A percentile compares a stretch with the other conserved stretches of the same genome.
Evolutionary conservation across 495 filamentous ascomycete genomes (phyloP).

Genomic region (Echria macrotheca): DNA sequence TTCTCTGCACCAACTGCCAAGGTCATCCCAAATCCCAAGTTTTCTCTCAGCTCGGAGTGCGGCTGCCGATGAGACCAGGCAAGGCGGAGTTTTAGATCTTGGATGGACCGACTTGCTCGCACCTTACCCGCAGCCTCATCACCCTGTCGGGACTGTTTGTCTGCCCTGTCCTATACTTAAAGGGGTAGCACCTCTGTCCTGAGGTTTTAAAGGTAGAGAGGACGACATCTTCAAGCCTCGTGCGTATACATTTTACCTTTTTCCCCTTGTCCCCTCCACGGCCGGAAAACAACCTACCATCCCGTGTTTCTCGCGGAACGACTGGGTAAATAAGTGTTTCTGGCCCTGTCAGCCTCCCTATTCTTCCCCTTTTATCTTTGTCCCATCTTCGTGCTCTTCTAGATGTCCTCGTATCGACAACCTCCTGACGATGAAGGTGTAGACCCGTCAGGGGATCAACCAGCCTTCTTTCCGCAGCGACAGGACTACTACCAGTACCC

Average conservation of each 20-base stretch:
- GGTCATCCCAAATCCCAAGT: too few relatives aligned
- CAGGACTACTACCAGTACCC: conserved; percentile 2
- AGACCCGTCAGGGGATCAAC: conserved; percentile 4
- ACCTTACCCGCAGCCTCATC: too few relatives aligned
- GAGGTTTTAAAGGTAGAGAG: too few relatives aligned
- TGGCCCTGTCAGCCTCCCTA: background rate
- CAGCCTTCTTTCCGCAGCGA: background rate
- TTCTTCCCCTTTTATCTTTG: conserved; percentile 2
- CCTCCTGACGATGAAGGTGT: conserved; percentile 22
- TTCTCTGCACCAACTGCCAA: too few relatives aligned
- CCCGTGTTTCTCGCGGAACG: background rate
- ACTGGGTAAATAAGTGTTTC: background rate
- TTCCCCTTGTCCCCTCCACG: background rate
- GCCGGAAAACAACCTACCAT: background rate
- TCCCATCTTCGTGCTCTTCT: background rate
- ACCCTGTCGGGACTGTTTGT: too few relatives aligned
- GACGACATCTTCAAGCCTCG: too few relatives aligned
- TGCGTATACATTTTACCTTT: too few relatives aligned
- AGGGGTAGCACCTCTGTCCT: too few relatives aligned
- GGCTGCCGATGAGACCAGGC: background rate
- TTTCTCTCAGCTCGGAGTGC: background rate
- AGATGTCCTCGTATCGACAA: conserved; percentile 30
- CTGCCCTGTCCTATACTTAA: too few relatives aligned
- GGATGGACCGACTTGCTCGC: too few relatives aligned
- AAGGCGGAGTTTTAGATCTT: background rate